Base-by-base conservation (phyloP, 306 rosid species). In the Hippophae gyantsensis region DNA sequence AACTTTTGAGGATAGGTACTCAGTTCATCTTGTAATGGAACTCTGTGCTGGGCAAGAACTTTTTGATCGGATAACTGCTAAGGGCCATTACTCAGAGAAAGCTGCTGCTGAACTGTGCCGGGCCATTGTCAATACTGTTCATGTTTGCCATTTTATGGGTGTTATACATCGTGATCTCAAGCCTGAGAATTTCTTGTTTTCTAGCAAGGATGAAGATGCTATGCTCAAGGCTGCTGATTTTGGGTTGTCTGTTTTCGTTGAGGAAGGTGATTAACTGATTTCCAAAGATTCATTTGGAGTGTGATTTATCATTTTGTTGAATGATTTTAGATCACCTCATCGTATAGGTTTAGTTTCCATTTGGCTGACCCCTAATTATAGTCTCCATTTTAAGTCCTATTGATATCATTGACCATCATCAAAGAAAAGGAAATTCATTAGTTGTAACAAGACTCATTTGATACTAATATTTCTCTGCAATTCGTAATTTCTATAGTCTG, bases 1-100 rank as follows among this genome's bases (percentile, higher is more conserved):
- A 7, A 81, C 94, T 52, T 84, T 13, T 48, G 97, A 86, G 80
- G 97, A 90, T 45, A 73, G 75, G 48, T 78, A 66, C n/a, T 90
- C 95, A 0, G 95, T 90, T 55, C 95, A 90, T 57, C 75, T 90
- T 38, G 83, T 90, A 6, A 90, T 90, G 97, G 95, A 90, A 59
- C 95, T 90, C 12, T 90, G 97, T 62, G 94, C 88, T 53, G 97
- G 97, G 8, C 89, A 89, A 2, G 95, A 90, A 71, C 81, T 90
- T n/a, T 90, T 90, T 65, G 97, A 90, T 64, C 68, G 90, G 26
- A 84, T 90, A 18, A 90, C 84, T 41, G 95, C 94, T 0, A 75
- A 84, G 67, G 97, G 95, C 4, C 84, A 80, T 1, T 90, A 90
- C 56, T 90, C 97, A 0, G 97, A 90, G 82, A 73, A 85, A 44